Evolutionary conservation across 352 stramenopile genomes (phyloP).

Genomic region (Plasmopara viticola): DNA sequence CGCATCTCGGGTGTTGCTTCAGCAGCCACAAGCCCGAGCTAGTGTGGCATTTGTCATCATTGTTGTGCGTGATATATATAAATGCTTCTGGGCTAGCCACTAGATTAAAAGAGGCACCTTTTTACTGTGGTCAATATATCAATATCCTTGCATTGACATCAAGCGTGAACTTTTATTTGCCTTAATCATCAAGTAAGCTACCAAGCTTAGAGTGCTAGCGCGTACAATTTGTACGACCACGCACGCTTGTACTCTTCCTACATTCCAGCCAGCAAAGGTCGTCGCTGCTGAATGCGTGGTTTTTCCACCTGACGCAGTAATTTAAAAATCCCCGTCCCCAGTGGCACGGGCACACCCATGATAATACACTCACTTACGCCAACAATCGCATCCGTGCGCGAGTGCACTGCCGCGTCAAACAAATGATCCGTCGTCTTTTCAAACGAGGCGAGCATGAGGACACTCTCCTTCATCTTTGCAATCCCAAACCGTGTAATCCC

Average conservation of each 20-base stretch:
- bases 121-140: too few relatives aligned
- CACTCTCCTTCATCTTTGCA: conserved; percentile 99
- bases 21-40: too few relatives aligned
- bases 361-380: conserved; percentile 99
- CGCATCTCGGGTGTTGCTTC: too few relatives aligned
- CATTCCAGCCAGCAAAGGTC: conserved; percentile 35
- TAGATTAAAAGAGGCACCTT: too few relatives aligned
- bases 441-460: conserved; percentile 98
- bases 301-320: conserved; percentile 85
- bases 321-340: conserved; percentile 98
- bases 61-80: too few relatives aligned
- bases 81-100: too few relatives aligned
- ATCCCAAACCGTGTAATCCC: conserved; percentile 97
- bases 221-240: too few relatives aligned
- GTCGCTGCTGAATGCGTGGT: conserved; percentile 55
- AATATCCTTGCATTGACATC: too few relatives aligned
- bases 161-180: too few relatives aligned
- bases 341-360: conserved; percentile 98
- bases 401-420: conserved; percentile 99
- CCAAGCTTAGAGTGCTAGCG: too few relatives aligned
- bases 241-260: conserved; percentile 1
- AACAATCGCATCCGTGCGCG: conserved; percentile 95
- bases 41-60: too few relatives aligned
- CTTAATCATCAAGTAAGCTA: too few relatives aligned
- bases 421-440: conserved; percentile 99